A percentile compares a stretch with the other conserved stretches of the same genome.
Evolutionary conservation across 768 basidiomycete genomes (phyloP).

Genomic region (Termitomyces sp.): DNA sequence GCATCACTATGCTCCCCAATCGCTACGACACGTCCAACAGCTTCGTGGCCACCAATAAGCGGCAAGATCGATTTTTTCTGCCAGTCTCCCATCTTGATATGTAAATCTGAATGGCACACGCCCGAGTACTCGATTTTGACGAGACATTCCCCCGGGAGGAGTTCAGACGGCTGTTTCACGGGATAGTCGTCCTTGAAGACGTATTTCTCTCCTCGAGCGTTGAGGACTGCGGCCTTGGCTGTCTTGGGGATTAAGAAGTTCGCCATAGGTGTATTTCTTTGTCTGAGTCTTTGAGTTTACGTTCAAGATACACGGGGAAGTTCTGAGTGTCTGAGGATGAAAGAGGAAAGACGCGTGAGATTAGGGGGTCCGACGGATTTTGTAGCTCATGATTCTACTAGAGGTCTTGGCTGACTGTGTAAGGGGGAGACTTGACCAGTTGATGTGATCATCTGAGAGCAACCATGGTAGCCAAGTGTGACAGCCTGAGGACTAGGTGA

Average conservation of each 20-base stretch:
- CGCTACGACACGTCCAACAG: conserved; percentile 72
- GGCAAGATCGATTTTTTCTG: conserved; percentile 43
- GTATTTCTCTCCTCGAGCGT: conserved; percentile 22
- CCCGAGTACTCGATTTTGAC: conserved; percentile 63
- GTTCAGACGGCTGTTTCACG: conserved; percentile 50
- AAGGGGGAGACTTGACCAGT: background rate
- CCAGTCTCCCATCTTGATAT: conserved; percentile 58
- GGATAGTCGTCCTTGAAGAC: conserved; percentile 37
- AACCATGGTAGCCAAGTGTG: background rate
- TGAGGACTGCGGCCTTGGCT: conserved; percentile 32
- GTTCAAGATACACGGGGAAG: background rate
- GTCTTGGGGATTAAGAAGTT: conserved; percentile 24
- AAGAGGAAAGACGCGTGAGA: background rate
- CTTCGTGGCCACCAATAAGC: conserved; percentile 75
- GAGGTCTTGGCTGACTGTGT: background rate
- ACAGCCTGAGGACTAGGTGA: background rate
- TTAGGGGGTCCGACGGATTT: background rate
- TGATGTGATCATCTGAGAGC: background rate
- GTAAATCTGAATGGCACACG: conserved; percentile 72
- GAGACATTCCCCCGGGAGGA: conserved; percentile 61
- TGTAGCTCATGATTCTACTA: background rate
- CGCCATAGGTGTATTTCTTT: background rate
- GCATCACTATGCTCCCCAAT: conserved; percentile 55
- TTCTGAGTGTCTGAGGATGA: background rate
- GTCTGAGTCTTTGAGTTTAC: too few species aligned